Percentiles rank a stretch among this genome's conserved stretches.
phyloP scores from a whole-genome alignment of 1,284 basidiomycete species.

The Phellopilus nigrolimitatus region DNA sequence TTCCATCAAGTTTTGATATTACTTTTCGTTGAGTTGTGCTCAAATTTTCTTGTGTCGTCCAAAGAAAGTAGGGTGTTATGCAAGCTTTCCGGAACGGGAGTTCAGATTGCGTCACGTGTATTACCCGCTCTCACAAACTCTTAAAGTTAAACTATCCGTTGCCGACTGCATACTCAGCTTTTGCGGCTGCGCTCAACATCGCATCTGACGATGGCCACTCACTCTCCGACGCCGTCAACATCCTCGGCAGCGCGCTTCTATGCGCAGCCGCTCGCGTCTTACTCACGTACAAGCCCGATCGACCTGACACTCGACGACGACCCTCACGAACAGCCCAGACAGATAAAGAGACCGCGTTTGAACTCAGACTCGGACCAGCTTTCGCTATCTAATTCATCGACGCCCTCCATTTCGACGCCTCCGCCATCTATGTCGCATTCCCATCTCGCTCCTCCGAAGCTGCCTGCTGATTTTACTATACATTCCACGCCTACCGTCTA shows the following conservation, averaged over 20 bases:
- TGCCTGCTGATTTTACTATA: conserved; percentile 20
- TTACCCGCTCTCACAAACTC: no score
- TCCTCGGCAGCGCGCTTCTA: conserved; percentile 14
- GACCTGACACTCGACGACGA: conserved; percentile 62
- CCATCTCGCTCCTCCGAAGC: conserved; percentile 22
- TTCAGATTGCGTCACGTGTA: no score
- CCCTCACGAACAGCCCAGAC: conserved; percentile 32
- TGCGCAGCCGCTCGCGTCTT: conserved; percentile 5
- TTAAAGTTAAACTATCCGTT: neutral
- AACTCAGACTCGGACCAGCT: conserved; percentile 23
- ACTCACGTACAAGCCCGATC: conserved; percentile 40
- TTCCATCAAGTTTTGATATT: no score
- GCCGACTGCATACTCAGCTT: neutral
- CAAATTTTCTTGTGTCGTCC: no score
- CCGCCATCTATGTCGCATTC: conserved; percentile 21
- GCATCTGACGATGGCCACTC: conserved; percentile 26
- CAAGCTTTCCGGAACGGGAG: no score
- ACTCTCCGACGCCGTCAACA: conserved; percentile 15
- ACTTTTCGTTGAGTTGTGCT: no score
- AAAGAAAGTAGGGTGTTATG: no score
- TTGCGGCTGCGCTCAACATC: conserved; percentile 3
- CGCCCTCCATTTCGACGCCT: conserved; percentile 10
- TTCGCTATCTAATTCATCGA: conserved; percentile 21
- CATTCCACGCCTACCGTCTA: conserved; percentile 18
- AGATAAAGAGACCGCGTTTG: conserved; percentile 37